Evolutionary conservation across 371 early-diverging fungal species (phyloP).

Genomic region (Dichotomocladium elegans): DNA sequence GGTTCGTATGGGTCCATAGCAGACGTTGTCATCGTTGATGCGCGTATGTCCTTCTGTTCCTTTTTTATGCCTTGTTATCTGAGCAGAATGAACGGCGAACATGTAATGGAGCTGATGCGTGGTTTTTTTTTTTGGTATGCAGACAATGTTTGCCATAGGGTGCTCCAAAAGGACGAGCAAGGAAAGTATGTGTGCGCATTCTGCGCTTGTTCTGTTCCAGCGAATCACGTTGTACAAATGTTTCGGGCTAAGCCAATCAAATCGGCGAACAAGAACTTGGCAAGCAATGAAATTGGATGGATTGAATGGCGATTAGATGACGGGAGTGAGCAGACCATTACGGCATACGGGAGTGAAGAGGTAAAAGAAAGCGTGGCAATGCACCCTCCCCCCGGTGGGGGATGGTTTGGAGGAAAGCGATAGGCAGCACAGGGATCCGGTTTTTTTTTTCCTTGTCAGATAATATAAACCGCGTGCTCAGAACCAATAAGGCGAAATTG

Average conservation of each 20-base stretch:
- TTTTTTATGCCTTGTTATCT: background rate
- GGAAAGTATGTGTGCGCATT: slow-evolving; percentile 20
- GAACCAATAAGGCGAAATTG: background rate
- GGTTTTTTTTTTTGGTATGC: too few relatives aligned
- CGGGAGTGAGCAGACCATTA: slow-evolving; percentile 21
- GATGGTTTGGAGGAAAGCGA: too few relatives aligned
- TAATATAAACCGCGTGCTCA: background rate
- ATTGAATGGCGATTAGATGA: slow-evolving; percentile 39
- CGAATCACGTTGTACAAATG: slow-evolving; percentile 16
- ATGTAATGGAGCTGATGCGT: too few relatives aligned
- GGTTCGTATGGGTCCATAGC: too few relatives aligned
- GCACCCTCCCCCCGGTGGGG: too few relatives aligned
- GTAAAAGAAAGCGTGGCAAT: slow-evolving; percentile 16
- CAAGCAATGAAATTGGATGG: slow-evolving; percentile 18
- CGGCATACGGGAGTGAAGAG: slow-evolving; percentile 37
- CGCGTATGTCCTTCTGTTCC: slow-evolving; percentile 1
- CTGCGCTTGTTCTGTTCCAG: slow-evolving; percentile 21
- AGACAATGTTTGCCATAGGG: too few relatives aligned
- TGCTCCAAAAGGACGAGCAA: too few relatives aligned
- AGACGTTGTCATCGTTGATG: background rate
- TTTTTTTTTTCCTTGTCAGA: background rate
- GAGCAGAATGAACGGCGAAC: too few relatives aligned
- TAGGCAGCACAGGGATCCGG: background rate
- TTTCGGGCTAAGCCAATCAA: slow-evolving; percentile 19
- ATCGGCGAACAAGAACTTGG: background rate